These are phyloP conservation scores for Neurospora sp. DNA, from an alignment of 495 filamentous ascomycete genomes.

Conservation along the genomic window DNA sequence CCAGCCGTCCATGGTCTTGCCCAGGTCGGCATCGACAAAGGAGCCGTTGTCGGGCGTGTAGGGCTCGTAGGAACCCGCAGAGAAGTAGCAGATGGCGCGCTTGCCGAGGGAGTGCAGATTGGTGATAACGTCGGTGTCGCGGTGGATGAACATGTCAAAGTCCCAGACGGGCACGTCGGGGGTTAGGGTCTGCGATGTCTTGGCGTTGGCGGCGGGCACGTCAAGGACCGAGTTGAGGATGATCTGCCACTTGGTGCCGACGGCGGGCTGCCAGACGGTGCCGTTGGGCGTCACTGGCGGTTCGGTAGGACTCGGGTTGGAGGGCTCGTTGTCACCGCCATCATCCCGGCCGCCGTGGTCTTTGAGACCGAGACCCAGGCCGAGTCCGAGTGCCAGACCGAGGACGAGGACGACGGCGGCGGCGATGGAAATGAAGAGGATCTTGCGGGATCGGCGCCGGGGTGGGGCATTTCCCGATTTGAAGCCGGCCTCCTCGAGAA, in stretches of 20 bases:
- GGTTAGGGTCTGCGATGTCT: slow-evolving; percentile 3
- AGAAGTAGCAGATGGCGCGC: slow-evolving; percentile 63
- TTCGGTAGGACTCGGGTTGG: slow-evolving; percentile 2
- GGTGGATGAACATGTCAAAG: slow-evolving; percentile 21
- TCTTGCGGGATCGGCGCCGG: slow-evolving; percentile 5
- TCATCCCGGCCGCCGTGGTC: not conserved
- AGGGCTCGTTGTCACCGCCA: not conserved
- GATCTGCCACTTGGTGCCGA: slow-evolving; percentile 18
- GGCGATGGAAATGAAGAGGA: slow-evolving; percentile 5
- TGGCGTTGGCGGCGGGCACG: slow-evolving; percentile 19
- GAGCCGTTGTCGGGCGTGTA: slow-evolving; percentile 44
- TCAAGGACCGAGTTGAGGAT: slow-evolving; percentile 24
- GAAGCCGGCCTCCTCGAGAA: not conserved
- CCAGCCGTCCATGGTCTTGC: slow-evolving; percentile 49
- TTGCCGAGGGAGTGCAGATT: slow-evolving; percentile 19
- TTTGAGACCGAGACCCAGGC: slow-evolving; percentile 12
- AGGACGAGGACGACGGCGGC: slow-evolving; percentile 6
- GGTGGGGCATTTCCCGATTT: not conserved
- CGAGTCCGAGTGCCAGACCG: slow-evolving; percentile 10
- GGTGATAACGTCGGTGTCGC: slow-evolving; percentile 11
- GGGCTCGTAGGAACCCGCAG: slow-evolving; percentile 50
- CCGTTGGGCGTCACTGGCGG: not conserved
- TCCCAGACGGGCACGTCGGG: slow-evolving; percentile 22
- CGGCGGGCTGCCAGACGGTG: slow-evolving; percentile 12
- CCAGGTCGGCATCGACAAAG: slow-evolving; percentile 45